These are phyloP conservation scores for Pseudisothecium myosuroides DNA, from an alignment of 225 moss, liverwort and hornwort genomes.

Conservation along the genomic window DNA sequence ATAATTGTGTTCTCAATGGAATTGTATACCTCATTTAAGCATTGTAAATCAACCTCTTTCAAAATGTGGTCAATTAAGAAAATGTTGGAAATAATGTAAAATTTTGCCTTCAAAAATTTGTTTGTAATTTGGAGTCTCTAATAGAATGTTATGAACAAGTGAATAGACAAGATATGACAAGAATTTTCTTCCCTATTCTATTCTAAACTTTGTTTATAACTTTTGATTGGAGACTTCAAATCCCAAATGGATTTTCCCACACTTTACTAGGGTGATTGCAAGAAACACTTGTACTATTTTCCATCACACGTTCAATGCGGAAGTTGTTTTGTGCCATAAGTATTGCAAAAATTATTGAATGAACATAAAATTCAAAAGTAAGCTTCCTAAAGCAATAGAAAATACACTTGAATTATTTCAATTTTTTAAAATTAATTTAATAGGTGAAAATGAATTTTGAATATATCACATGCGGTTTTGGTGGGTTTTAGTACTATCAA, in stretches of 20 bases:
- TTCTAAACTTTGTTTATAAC: accelerated
- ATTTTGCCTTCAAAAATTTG: neutral
- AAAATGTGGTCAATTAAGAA: neutral
- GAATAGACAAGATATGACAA: neutral
- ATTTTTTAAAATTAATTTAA: no score
- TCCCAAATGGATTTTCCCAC: neutral
- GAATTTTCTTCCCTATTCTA: neutral
- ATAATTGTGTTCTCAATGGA: neutral
- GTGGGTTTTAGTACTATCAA: no score
- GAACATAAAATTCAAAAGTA: no score
- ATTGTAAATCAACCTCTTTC: neutral
- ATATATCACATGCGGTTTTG: no score
- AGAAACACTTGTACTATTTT: no score
- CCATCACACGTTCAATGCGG: no score
- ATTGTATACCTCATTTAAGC: accelerated
- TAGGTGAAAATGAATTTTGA: no score
- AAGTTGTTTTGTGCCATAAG: no score
- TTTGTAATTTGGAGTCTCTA: neutral
- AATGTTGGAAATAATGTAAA: neutral
- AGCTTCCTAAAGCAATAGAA: no score
- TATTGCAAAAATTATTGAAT: no score
- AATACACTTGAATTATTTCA: no score
- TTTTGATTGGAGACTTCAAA: neutral
- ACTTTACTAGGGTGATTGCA: no score
- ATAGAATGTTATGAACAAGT: neutral